Evolutionary conservation across 2,329 filamentous ascomycete genomes (phyloP).

Genomic region (Pseudogymnoascus sp.): DNA sequence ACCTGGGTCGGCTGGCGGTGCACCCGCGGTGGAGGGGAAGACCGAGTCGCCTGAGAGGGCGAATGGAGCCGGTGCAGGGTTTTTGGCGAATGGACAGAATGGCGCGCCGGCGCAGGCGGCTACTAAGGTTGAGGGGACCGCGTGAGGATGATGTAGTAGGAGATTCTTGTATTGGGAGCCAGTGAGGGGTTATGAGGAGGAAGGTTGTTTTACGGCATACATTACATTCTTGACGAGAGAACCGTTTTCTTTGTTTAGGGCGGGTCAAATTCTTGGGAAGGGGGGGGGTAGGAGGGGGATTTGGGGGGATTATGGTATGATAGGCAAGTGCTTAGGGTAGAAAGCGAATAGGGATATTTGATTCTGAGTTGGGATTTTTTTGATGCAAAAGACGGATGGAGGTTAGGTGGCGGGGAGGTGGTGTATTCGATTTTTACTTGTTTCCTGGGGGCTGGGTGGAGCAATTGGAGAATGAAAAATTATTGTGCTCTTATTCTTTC

Average conservation of each 20-base stretch:
- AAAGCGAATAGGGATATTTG: not conserved
- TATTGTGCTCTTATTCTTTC: not conserved
- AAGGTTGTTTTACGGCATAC: not conserved
- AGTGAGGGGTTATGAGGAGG: not conserved
- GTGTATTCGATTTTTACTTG: not conserved
- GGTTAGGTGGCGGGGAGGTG: not conserved
- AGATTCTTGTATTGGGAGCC: too few species aligned
- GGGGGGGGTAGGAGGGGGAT: not conserved
- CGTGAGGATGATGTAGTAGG: too few species aligned
- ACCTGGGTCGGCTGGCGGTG: not conserved
- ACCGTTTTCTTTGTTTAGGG: not conserved
- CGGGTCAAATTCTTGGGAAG: not conserved
- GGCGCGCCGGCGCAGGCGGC: not conserved
- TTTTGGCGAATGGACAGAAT: not conserved
- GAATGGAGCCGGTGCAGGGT: not conserved
- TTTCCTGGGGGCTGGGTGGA: not conserved
- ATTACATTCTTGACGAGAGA: not conserved
- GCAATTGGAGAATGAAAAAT: not conserved
- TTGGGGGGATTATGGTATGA: not conserved
- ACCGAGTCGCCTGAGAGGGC: not conserved
- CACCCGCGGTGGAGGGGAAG: not conserved
- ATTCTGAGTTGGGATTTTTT: not conserved
- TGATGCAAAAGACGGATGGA: not conserved
- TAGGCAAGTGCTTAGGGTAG: not conserved
- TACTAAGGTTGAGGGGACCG: not conserved